Base-by-base conservation (phyloP, 768 basidiomycete species). In the Russula sp. region DNA sequence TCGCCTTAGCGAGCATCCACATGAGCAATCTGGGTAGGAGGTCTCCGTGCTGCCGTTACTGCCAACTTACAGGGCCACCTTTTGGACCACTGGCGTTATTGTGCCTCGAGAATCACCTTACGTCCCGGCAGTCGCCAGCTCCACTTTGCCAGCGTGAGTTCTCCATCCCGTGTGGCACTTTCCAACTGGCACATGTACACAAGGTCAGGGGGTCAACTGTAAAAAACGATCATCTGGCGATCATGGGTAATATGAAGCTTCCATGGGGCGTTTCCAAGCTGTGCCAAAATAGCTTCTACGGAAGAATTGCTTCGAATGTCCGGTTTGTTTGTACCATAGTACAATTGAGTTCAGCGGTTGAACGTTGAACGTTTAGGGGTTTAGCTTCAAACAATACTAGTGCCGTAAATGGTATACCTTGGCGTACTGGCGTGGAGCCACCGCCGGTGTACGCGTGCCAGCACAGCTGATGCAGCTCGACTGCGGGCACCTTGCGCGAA, bases 151-250 rank as follows among this genome's bases (percentile, higher is more conserved):
- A 18, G n/a, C 16, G 14, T 54, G 34, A 14, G 49, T 22, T 22
- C 36, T 30, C 11, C 6, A 36, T 38, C 51, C 32, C 32, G 48
- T 22, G 48, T 50, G 49, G 38, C 34, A 28, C 49, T 28, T 60
- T 51, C 26, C 36, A 26, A 40, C 24, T n/a, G 14, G 38, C 42
- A 46, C n/a, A n/a, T n/a, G n/a, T n/a, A n/a, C 16, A 36, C 32
- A 54, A 54, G 22, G 42, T 42, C 20, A 42, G 54, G 32, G 38
- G 28, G 42, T 20, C 3, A 54, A 26, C 22, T 36, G 22, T 55
- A 44, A 24, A 51, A 40, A 26, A 14, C 38, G 59, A 54, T 61
- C 60, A n/a, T 50, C 24, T 34, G 34, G 36, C 30, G 60, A 61
- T 46, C 22, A 9, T 26, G 51, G 34, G 28, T 18, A 44, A 40